A percentile compares a stretch with the other conserved stretches of the same genome.
These are phyloP conservation scores for Globisporangium parvum DNA, from an alignment of 352 stramenopile genomes.

Conservation along the genomic window DNA sequence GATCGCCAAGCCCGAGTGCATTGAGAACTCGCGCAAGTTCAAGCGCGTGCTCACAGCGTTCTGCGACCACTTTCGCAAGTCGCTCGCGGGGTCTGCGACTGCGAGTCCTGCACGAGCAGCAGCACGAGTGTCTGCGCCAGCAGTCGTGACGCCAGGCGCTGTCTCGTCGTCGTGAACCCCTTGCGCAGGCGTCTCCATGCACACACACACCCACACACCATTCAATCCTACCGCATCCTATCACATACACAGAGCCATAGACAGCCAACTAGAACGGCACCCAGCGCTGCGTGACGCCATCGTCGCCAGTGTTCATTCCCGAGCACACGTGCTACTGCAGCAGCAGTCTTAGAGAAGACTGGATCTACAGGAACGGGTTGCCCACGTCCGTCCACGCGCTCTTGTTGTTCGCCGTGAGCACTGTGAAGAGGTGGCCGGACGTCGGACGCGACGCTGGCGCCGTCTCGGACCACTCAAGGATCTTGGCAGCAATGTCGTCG, in stretches of 20 bases:
- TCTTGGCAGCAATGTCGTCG: constrained; percentile 70
- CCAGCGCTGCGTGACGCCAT: no score
- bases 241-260: no score
- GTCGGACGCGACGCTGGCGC: constrained; percentile 33
- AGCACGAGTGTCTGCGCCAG: neutral
- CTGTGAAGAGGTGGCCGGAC: constrained; percentile 67
- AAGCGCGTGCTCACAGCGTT: constrained; percentile 69
- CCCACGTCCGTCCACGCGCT: constrained; percentile 61
- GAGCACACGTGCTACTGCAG: no score
- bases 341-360: no score
- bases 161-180: constrained; percentile 12
- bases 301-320: no score
- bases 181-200: neutral
- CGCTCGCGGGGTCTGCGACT: constrained; percentile 10
- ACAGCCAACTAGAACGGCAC: no score
- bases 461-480: constrained; percentile 59
- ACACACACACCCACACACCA: constrained; percentile 2
- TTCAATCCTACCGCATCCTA: no score
- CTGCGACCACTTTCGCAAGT: constrained; percentile 75
- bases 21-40: constrained; percentile 78
- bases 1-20: constrained; percentile 53
- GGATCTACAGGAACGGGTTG: constrained; percentile 51
- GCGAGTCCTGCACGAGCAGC: neutral
- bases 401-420: constrained; percentile 47
- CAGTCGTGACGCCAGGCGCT: constrained; percentile 7